Conservation (phyloP, 192 early-diverging fungal genomes). For the Coemansia sp. region DNA sequence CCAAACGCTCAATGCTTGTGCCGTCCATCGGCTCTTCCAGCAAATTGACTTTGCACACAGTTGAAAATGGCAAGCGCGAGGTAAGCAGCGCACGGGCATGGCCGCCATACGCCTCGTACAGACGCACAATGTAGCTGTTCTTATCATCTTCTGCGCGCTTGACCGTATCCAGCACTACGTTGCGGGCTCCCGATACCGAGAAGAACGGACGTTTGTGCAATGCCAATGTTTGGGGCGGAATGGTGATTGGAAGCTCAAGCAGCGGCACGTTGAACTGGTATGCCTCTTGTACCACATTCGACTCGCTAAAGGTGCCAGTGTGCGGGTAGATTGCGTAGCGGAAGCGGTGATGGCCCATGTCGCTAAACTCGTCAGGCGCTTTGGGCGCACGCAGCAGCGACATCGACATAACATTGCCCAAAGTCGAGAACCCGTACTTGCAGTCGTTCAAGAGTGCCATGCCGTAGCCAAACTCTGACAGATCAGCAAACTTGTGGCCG, state of each 20-base stretch:
- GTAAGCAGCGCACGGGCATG: conserved; percentile 35
- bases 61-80: conserved; percentile 13
- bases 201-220: conserved; percentile 16
- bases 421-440: conserved; percentile 92
- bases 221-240: background rate
- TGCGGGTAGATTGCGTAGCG: conserved; percentile 92
- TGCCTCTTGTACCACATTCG: conserved; percentile 80
- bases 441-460: conserved; percentile 92
- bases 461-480: conserved; percentile 95
- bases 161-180: conserved; percentile 88
- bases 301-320: conserved; percentile 75
- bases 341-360: conserved; percentile 76
- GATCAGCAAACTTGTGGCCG: conserved; percentile 94
- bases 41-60: conserved; percentile 26
- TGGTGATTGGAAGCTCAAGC: conserved; percentile 45
- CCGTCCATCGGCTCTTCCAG: conserved; percentile 30
- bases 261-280: conserved; percentile 91
- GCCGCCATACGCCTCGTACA: conserved; percentile 93
- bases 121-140: conserved; percentile 68
- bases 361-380: conserved; percentile 59
- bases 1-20: background rate
- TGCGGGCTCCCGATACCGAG: conserved; percentile 41
- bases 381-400: conserved; percentile 90
- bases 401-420: conserved; percentile 77
- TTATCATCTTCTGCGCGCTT: conserved; percentile 82